Evolutionary conservation across 1,284 basidiomycete genomes (phyloP), one percentile per base, ranked within the genome.

Genomic region (Sanghuangporus weigelae): DNA sequence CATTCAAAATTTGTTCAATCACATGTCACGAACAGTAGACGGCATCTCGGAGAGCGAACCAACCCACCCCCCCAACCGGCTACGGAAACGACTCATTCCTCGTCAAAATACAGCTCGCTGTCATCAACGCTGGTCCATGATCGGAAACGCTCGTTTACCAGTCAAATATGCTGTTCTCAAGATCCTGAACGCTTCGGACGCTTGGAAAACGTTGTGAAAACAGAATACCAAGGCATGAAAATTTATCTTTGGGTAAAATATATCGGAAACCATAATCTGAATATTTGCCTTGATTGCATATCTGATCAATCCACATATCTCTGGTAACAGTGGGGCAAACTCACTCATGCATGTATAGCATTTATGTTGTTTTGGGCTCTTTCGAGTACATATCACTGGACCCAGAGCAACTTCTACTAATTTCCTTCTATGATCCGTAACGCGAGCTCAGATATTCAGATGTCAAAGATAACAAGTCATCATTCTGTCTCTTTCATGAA

Each of bases 71-170:
- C n/a, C n/a, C n/a, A n/a, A 63, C 59, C 49, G n/a, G 40, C 8
- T 57, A 59, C 31, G 62, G 62, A 6, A 35, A 51, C 16, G 26
- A 58, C 23, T 19, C 54, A 50, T 64, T 64, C 60, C 19, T 64
- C 21, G 55, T 64, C 10, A 64, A 64, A 42, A 46, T 64, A 19
- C 63, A 62, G 38, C 36, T 60, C 10, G 14, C 57, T 3, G 12
- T 23, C 19, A n/a, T 11, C 12, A n/a, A 16, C 57, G 42, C 23
- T 62, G 10, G 44, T 62, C 36, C 50, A 62, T 19, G 61, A 62
- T 23, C 54, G 61, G 50, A 38, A 62, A 44, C 53, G 46, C 40
- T 57, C 39, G 14, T 50, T 62, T 19, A 23, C 42, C 7, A 44
- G 11, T 12, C 12, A 21, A 16, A 19, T 36, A 11, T 31, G 19